Percentiles rank a stretch among this genome's conserved stretches.
Conservation (phyloP, 164 flowering plant species). For the Buxus sempervirens region DNA sequence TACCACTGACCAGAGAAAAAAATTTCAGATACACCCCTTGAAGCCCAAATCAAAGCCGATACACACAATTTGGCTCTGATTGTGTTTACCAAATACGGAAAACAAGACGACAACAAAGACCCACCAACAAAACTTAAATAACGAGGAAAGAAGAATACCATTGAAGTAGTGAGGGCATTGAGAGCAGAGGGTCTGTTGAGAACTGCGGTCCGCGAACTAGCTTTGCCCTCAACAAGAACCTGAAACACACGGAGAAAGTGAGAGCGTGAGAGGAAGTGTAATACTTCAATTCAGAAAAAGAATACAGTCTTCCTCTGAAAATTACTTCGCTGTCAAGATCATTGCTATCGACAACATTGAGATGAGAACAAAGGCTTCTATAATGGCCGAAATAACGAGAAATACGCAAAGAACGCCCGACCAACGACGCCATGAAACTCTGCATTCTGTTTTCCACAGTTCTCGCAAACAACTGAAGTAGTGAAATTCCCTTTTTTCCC, state of each 20-base stretch:
- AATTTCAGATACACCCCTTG: neutral
- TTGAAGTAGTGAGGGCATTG: conserved; percentile 67
- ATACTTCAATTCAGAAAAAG: neutral
- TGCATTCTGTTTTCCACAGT: conserved; percentile 45
- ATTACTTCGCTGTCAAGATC: conserved; percentile 46
- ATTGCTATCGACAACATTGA: conserved; percentile 33
- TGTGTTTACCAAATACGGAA: neutral
- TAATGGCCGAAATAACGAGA: conserved; percentile 19
- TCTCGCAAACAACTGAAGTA: too few species aligned
- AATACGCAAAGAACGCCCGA: conserved; percentile 28
- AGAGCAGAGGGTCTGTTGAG: conserved; percentile 76
- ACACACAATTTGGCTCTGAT: neutral
- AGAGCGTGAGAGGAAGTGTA: neutral
- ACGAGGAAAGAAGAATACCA: conserved; percentile 39
- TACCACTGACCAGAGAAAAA: neutral
- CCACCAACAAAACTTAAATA: too few species aligned
- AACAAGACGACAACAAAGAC: neutral
- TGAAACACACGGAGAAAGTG: conserved; percentile 24
- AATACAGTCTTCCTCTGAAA: neutral
- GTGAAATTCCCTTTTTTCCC: too few species aligned
- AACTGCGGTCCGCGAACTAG: conserved; percentile 69
- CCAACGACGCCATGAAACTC: conserved; percentile 25
- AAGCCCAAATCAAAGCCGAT: neutral
- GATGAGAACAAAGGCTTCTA: conserved; percentile 46
- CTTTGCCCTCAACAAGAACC: conserved; percentile 84